These are phyloP conservation scores for Stephania japonica DNA, from an alignment of 164 flowering plant species.

Conservation along the genomic window DNA sequence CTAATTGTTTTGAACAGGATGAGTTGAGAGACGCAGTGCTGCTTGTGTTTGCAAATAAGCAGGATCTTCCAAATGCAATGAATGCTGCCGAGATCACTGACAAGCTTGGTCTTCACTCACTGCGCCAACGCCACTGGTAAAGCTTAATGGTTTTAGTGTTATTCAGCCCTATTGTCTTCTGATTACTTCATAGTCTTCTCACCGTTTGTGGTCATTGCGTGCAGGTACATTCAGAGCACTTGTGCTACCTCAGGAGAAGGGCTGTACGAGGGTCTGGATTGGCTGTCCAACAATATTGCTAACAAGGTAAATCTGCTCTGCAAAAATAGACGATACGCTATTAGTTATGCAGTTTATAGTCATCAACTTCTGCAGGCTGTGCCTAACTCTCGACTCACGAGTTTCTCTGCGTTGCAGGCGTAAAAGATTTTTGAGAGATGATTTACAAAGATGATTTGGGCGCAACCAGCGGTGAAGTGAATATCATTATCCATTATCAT, in stretches of 20 bases:
- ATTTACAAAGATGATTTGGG: background rate
- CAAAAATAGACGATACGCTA: background rate
- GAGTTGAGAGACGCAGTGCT: slow-evolving; percentile 76
- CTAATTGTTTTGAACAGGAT: slow-evolving; percentile 31
- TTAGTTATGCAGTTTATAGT: too few species aligned
- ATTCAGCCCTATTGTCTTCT: background rate
- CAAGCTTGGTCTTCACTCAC: slow-evolving; percentile 78
- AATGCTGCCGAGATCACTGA: slow-evolving; percentile 88
- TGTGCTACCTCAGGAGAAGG: slow-evolving; percentile 84
- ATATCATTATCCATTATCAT: background rate
- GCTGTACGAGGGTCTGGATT: slow-evolving; percentile 69
- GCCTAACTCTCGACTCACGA: background rate
- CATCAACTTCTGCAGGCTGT: background rate
- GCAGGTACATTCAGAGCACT: slow-evolving; percentile 81
- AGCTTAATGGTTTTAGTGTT: background rate
- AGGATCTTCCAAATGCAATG: slow-evolving; percentile 90
- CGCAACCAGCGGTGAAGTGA: background rate
- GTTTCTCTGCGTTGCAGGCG: background rate
- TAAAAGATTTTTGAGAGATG: background rate
- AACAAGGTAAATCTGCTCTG: slow-evolving; percentile 25
- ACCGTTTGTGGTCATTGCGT: background rate
- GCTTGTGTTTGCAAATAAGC: slow-evolving; percentile 86
- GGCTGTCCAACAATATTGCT: slow-evolving; percentile 48
- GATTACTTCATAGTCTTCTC: background rate
- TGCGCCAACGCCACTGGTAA: slow-evolving; percentile 81